phyloP scores from a whole-genome alignment of 169 alveolate species.

The Plasmodium coatneyi region DNA sequence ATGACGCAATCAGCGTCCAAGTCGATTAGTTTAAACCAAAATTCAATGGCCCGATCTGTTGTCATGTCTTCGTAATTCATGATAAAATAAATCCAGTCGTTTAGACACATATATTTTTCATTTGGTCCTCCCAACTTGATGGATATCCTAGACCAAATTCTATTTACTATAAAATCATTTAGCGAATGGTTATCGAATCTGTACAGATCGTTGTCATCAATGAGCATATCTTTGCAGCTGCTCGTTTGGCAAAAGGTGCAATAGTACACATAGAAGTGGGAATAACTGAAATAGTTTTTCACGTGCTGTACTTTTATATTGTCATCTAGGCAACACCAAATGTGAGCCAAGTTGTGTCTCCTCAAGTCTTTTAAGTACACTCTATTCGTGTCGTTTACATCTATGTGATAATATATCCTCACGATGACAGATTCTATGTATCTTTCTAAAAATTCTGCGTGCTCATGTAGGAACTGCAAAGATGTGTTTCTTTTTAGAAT shows the following conservation, averaged over 20 bases:
- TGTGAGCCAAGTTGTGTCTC: slow-evolving; percentile 66
- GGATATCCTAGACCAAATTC: slow-evolving; percentile 67
- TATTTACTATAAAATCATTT: slow-evolving; percentile 70
- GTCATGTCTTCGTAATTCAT: slow-evolving; percentile 76
- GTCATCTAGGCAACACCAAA: slow-evolving; percentile 71
- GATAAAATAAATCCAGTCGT: slow-evolving; percentile 72
- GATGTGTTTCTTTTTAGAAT: slow-evolving; percentile 54
- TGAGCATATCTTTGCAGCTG: slow-evolving; percentile 74
- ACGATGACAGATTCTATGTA: slow-evolving; percentile 73
- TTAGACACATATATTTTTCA: slow-evolving; percentile 71
- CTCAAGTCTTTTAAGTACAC: slow-evolving; percentile 44
- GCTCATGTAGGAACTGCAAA: slow-evolving; percentile 41
- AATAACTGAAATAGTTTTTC: slow-evolving; percentile 52
- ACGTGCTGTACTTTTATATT: slow-evolving; percentile 52
- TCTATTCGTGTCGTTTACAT: slow-evolving; percentile 67
- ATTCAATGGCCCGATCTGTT: slow-evolving; percentile 50
- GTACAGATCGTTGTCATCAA: slow-evolving; percentile 68
- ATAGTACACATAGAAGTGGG: slow-evolving; percentile 74
- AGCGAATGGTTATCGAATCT: slow-evolving; percentile 72
- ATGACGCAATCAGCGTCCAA: slow-evolving; percentile 73
- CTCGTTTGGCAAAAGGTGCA: slow-evolving; percentile 75
- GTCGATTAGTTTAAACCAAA: slow-evolving; percentile 72
- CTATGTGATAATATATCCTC: slow-evolving; percentile 60
- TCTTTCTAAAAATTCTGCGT: slow-evolving; percentile 68
- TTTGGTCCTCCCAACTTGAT: slow-evolving; percentile 71